These are phyloP conservation scores for Albugo laibachii DNA, from an alignment of 352 stramenopile genomes.

Conservation along the genomic window DNA sequence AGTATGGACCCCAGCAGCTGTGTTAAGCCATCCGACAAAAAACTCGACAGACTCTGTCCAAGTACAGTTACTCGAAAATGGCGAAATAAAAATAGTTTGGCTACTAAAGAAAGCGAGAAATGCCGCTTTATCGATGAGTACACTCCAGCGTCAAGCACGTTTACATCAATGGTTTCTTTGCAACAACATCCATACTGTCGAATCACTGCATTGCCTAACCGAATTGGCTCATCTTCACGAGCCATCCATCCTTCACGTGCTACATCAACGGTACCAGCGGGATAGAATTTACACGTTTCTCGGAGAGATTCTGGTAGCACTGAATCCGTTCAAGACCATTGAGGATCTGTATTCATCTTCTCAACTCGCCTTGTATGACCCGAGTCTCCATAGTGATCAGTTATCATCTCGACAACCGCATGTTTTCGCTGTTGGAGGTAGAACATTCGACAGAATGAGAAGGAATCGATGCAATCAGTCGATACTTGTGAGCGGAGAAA, in stretches of 20 bases:
- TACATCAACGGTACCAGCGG: conserved; percentile 52
- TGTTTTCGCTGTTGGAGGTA: conserved; percentile 52
- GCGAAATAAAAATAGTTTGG: neutral
- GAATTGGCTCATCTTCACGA: conserved; percentile 71
- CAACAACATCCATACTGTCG: conserved; percentile 37
- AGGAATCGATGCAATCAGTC: conserved; percentile 48
- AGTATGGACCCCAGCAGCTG: conserved; percentile 35
- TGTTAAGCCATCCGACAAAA: conserved; percentile 7
- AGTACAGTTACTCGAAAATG: conserved; percentile 3
- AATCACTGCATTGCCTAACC: conserved; percentile 46
- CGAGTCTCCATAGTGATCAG: neutral
- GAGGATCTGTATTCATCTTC: conserved; percentile 38
- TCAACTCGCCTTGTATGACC: conserved; percentile 22
- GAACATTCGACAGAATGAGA: conserved; percentile 49
- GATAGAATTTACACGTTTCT: conserved; percentile 78
- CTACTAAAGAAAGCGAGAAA: neutral
- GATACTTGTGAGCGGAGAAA: conserved; percentile 77
- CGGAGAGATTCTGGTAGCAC: conserved; percentile 70
- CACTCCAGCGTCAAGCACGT: conserved; percentile 20
- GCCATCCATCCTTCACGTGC: conserved; percentile 59
- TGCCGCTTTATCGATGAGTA: conserved; percentile 11
- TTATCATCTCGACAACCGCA: conserved; percentile 15
- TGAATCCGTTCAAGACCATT: conserved; percentile 70
- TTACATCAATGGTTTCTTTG: conserved; percentile 48
- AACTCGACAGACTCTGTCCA: neutral